Conservation (phyloP, 2,329 filamentous ascomycete genomes). For the Claviceps sp. region DNA sequence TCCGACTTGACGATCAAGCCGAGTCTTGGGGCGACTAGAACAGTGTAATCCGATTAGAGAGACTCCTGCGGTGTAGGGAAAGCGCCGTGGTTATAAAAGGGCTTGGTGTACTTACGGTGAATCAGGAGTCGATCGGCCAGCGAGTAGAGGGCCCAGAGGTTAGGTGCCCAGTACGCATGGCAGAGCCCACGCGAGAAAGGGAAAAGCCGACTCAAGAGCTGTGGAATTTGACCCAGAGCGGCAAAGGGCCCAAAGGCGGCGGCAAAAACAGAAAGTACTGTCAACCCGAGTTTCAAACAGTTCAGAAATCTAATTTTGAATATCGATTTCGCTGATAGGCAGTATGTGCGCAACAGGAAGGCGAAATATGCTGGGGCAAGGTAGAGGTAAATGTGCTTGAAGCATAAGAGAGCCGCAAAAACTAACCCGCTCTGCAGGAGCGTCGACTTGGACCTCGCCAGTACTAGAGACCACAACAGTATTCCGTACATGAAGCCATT, state of each 20-base stretch:
- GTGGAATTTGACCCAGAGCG: conserved; percentile 66
- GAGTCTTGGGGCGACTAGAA: conserved; percentile 63
- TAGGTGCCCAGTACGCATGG: conserved; percentile 97
- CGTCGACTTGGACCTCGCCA: conserved; percentile 63
- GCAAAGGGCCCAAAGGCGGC: conserved; percentile 85
- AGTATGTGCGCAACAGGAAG: conserved; percentile 80
- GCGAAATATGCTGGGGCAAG: conserved; percentile 92
- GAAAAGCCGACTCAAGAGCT: conserved; percentile 74
- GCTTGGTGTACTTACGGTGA: conserved; percentile 41
- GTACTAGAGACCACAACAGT: conserved; percentile 71
- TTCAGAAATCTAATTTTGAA: conserved; percentile 68
- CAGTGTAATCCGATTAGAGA: neutral
- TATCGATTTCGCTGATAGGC: conserved; percentile 62
- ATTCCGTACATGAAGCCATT: conserved; percentile 94
- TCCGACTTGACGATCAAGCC: conserved; percentile 59
- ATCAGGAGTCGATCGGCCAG: conserved; percentile 79
- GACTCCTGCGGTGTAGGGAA: neutral
- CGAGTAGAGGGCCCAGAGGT: conserved; percentile 93
- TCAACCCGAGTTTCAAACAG: conserved; percentile 65
- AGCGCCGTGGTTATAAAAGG: neutral
- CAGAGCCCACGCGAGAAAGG: conserved; percentile 89
- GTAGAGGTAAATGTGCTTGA: conserved; percentile 98
- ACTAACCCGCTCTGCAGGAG: conserved; percentile 66
- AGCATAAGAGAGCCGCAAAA: conserved; percentile 75
- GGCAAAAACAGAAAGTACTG: conserved; percentile 58